Conservation (phyloP, 148 eudicot genomes). For the Suaeda aralocaspica region DNA sequence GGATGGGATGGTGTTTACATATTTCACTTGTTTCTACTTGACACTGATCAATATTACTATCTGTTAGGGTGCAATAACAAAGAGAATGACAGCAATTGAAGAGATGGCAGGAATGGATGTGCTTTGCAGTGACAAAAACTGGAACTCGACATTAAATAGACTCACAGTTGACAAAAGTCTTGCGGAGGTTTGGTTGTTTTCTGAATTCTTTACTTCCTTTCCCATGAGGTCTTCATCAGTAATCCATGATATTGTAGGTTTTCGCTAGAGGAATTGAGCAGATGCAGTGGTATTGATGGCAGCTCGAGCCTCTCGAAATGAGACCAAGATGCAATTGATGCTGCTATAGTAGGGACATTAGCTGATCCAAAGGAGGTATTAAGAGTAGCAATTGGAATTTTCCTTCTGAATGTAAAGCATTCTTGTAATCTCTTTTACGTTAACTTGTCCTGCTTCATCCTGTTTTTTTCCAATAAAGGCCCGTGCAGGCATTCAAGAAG, state of each 20-base stretch:
- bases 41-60: neutral
- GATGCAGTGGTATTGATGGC: slow-evolving; percentile 50
- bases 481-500: slow-evolving; percentile 47
- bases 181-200: slow-evolving; percentile 31
- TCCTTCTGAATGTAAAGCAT: neutral
- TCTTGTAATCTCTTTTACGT: neutral
- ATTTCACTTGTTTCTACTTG: neutral
- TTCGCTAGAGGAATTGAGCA: slow-evolving; percentile 41
- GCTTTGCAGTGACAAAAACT: slow-evolving; percentile 47
- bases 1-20: neutral
- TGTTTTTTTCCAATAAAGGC: slow-evolving; percentile 36
- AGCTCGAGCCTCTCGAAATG: slow-evolving; percentile 58
- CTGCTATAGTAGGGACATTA: slow-evolving; percentile 46
- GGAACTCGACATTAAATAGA: slow-evolving; percentile 44
- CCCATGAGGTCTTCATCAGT: neutral
- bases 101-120: slow-evolving; percentile 58
- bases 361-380: slow-evolving; percentile 52
- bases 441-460: neutral
- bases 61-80: slow-evolving; percentile 45
- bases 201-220: neutral
- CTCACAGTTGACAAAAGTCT: slow-evolving; percentile 43
- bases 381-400: neutral
- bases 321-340: slow-evolving; percentile 57
- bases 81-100: slow-evolving; percentile 47
- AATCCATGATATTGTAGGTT: slow-evolving; percentile 24